These are phyloP conservation scores for Cladosporium sp. DNA, from an alignment of 2,329 filamentous ascomycete species.

Conservation along the genomic window DNA sequence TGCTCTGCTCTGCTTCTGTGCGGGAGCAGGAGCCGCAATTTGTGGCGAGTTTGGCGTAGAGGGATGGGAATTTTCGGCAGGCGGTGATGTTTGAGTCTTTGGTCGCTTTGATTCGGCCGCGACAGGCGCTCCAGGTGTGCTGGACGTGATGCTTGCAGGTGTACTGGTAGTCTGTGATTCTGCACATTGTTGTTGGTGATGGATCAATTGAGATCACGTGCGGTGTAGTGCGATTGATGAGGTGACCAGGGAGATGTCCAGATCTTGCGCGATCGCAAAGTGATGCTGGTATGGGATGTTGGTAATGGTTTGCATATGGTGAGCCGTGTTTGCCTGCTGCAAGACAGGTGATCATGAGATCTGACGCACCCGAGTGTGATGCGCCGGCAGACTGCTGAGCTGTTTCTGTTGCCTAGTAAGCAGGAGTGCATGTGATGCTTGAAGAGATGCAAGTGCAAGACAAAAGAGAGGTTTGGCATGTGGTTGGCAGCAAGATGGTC, in stretches of 20 bases:
- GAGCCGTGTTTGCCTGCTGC: background rate
- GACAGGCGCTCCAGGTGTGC: slow-evolving; percentile 9
- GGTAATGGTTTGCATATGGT: background rate
- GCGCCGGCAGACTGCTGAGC: background rate
- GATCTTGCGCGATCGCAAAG: background rate
- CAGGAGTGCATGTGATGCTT: slow-evolving; percentile 1
- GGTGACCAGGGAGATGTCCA: background rate
- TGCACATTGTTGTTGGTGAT: slow-evolving; percentile 11
- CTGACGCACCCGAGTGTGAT: slow-evolving; percentile 4
- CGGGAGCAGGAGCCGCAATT: slow-evolving; percentile 8
- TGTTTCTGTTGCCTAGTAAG: background rate
- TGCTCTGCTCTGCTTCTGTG: background rate
- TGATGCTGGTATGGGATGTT: background rate
- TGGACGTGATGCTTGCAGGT: slow-evolving; percentile 4
- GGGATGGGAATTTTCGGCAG: background rate
- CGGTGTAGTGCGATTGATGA: background rate
- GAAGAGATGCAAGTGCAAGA: background rate
- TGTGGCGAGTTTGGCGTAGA: background rate
- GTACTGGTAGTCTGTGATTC: background rate
- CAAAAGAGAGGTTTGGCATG: background rate
- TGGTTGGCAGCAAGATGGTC: background rate
- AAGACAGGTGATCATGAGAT: background rate
- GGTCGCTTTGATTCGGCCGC: background rate
- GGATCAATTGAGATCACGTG: background rate
- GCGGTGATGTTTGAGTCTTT: background rate